A percentile compares a stretch with the other conserved stretches of the same genome.
Conservation (phyloP, 352 stramenopile genomes). For the Peronospora belbahrii region DNA sequence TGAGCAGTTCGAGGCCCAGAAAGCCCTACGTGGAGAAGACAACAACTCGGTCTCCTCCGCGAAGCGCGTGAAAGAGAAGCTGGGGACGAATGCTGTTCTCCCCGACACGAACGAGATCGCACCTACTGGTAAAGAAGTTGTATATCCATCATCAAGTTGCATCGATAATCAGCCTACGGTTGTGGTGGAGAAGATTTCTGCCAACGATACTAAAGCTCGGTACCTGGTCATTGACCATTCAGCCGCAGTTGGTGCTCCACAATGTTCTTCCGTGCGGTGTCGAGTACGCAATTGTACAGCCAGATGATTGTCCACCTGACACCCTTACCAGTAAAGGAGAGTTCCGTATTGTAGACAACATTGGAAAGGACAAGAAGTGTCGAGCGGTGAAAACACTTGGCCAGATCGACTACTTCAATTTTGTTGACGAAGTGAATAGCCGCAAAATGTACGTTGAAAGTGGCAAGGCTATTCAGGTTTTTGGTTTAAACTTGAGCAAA, state of each 20-base stretch:
- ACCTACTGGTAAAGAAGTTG: constrained; percentile 47
- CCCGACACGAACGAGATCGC: constrained; percentile 40
- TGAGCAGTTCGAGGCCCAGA: constrained; percentile 61
- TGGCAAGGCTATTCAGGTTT: constrained; percentile 74
- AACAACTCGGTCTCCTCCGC: constrained; percentile 37
- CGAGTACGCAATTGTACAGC: constrained; percentile 80
- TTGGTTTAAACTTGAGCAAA: constrained; percentile 59
- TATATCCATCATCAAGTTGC: constrained; percentile 56
- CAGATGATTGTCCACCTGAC: constrained; percentile 56
- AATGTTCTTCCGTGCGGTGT: constrained; percentile 78
- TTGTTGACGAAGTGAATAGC: constrained; percentile 72
- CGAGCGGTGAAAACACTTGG: constrained; percentile 39
- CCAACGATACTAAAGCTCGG: constrained; percentile 49
- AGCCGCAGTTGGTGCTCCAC: constrained; percentile 71
- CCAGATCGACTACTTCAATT: constrained; percentile 61
- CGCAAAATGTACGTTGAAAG: constrained; percentile 69
- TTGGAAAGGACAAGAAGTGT: constrained; percentile 37
- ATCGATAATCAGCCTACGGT: constrained; percentile 82
- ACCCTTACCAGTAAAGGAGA: constrained; percentile 47
- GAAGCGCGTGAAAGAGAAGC: constrained; percentile 55
- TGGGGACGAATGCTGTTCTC: constrained; percentile 52
- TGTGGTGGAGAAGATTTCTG: constrained; percentile 66
- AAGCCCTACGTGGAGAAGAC: constrained; percentile 40
- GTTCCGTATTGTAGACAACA: constrained; percentile 35
- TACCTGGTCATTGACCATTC: constrained; percentile 72